Conservation (phyloP, 768 basidiomycete species). For the Boletus rufocinnamomeus region DNA sequence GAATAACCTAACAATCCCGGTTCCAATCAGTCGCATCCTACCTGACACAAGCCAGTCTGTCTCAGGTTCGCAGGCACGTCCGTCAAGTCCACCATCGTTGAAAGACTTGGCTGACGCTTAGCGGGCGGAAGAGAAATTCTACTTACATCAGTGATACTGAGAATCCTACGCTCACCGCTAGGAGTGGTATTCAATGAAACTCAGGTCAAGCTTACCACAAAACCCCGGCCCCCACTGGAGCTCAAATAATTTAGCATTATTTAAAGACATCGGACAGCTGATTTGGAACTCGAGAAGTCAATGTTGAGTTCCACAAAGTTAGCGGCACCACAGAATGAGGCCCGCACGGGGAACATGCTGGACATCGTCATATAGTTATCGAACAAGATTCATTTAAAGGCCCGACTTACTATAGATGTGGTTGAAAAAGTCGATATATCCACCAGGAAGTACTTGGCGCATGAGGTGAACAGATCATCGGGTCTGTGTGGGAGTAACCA, state of each 20-base stretch:
- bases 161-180: background rate
- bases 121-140: background rate
- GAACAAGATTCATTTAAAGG: conserved; percentile 4
- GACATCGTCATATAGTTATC: background rate
- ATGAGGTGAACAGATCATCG: no score
- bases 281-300: background rate
- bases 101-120: background rate
- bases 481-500: no score
- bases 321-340: background rate
- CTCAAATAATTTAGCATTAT: background rate
- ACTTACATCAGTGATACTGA: conserved; percentile 5
- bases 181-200: background rate
- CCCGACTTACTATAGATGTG: background rate
- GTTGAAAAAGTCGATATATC: no score
- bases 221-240: conserved; percentile 1
- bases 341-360: background rate
- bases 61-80: background rate
- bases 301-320: background rate
- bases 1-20: background rate
- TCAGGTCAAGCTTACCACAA: conserved; percentile 5
- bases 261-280: background rate
- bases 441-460: no score
- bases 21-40: background rate
- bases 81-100: background rate
- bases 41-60: background rate